Percentiles rank a stretch among this genome's conserved stretches.
phyloP scores from a whole-genome alignment of 305 asterid genomes.

The Rubia peregrina region DNA sequence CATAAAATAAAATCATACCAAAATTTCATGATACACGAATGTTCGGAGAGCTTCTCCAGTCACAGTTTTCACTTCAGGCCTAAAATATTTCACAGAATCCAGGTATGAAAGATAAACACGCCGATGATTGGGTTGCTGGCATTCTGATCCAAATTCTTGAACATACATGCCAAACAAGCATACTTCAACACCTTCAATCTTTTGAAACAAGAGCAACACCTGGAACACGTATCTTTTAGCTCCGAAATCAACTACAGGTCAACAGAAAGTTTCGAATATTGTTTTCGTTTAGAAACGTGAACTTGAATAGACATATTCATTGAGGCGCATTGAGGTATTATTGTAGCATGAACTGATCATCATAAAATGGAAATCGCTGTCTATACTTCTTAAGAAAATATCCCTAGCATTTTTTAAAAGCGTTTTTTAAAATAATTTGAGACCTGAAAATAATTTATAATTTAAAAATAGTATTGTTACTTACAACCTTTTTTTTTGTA shows the following conservation, averaged over 20 bases:
- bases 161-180: slow-evolving; percentile 98
- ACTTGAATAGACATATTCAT: not conserved
- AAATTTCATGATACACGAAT: slow-evolving; percentile 91
- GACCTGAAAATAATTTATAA: not conserved
- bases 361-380: not conserved
- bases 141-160: slow-evolving; percentile 97
- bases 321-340: too few relatives aligned
- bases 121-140: slow-evolving; percentile 94
- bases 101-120: slow-evolving; percentile 95
- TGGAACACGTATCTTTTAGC: slow-evolving; percentile 34
- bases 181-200: slow-evolving; percentile 97
- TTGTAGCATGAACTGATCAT: not conserved
- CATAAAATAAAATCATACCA: slow-evolving; percentile 43
- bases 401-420: not conserved
- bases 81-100: slow-evolving; percentile 95
- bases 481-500: not conserved
- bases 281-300: not conserved
- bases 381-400: not conserved
- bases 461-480: not conserved
- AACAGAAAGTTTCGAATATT: not conserved
- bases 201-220: slow-evolving; percentile 87
- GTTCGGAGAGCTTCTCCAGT: slow-evolving; percentile 98
- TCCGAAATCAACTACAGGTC: slow-evolving; percentile 5
- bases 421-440: not conserved
- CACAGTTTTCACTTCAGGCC: slow-evolving; percentile 87